Evolutionary conservation across 495 filamentous ascomycete genomes (phyloP), one percentile per base, ranked within the genome.

Genomic region (Tuber calosporum): DNA sequence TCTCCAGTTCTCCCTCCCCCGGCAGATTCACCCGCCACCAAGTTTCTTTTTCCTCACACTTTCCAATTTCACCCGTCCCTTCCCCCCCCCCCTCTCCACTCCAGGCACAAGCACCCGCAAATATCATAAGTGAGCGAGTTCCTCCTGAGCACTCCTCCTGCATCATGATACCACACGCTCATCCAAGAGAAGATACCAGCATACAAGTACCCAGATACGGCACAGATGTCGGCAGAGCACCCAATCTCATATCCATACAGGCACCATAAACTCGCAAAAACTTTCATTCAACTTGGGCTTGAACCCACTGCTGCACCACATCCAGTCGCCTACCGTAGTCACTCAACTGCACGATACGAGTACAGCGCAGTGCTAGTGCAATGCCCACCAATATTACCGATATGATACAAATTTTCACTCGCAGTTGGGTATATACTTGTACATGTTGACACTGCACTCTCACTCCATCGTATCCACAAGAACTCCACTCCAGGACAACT

Each of bases 21-120:
- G 70, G 74, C 73, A 67, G 72, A 69, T 76, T 26, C 69, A 73
- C 73, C 75, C 48, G 75, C 76, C 76, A 71, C 67, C 67, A 68
- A 68, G 67, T 77, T 78, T 73, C 69, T 77, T 66, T 53, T 67
- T 40, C 9, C 30, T 38, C 40, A 30, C 53, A 26, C n/a, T 30
- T 17, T 30, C n/a, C n/a, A 62, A 17, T 62, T 17, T 62, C 53
- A 30, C 53, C 53, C n/a, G 48, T 30, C 26, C 26, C 53, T n/a
- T 20, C 2, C n/a, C n/a, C 39, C 39, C 39, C 8, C 8, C 11
- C 39, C n/a, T n/a, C n/a, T n/a, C n/a, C n/a, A n/a, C n/a, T n/a
- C n/a, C 4, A 3, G 42, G 42, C 42, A 17, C 42, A 43, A 19
- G 13, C 20, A 20, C 20, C 5, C 6, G 42, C n/a, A 53, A 53